Conservation (phyloP, 2,329 filamentous ascomycete species). For the Thyridium curvatum region DNA sequence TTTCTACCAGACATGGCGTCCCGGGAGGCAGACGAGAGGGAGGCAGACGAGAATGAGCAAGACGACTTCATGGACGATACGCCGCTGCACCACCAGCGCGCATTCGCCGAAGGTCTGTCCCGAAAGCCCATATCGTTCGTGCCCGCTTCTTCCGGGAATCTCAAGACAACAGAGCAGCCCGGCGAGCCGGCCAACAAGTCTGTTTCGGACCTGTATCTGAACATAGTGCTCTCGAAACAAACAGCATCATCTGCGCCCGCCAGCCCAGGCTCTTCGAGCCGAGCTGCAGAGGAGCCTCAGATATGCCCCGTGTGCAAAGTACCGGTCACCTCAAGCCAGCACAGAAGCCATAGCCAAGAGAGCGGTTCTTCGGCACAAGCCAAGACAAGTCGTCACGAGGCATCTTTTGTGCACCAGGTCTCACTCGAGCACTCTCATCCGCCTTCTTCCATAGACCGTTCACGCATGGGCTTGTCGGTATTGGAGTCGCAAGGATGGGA, state of each 20-base stretch:
- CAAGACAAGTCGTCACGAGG: slow-evolving; percentile 37
- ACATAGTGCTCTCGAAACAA: slow-evolving; percentile 56
- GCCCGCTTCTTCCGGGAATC: slow-evolving; percentile 37
- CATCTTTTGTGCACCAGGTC: slow-evolving; percentile 65
- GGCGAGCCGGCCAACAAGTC: slow-evolving; percentile 16
- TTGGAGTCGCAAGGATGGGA: slow-evolving; percentile 68
- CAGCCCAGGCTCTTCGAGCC: slow-evolving; percentile 1
- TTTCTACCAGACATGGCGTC: no score
- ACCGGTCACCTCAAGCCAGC: slow-evolving; percentile 29
- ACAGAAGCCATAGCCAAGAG: slow-evolving; percentile 13
- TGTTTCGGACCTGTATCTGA: slow-evolving; percentile 58
- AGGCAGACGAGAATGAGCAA: slow-evolving; percentile 10
- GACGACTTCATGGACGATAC: slow-evolving; percentile 36
- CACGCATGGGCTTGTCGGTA: slow-evolving; percentile 61
- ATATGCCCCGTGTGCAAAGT: slow-evolving; percentile 55
- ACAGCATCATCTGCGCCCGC: slow-evolving; percentile 14
- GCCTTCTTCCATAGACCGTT: slow-evolving; percentile 65
- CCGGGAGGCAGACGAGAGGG: slow-evolving; percentile 1
- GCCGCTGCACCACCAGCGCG: slow-evolving; percentile 45
- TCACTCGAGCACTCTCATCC: slow-evolving; percentile 63
- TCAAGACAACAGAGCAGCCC: slow-evolving; percentile 14
- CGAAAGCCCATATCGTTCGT: slow-evolving; percentile 51
- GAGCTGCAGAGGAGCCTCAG: neutral
- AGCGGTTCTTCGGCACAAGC: slow-evolving; percentile 8
- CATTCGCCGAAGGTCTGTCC: slow-evolving; percentile 51